Evolutionary conservation across 2,329 filamentous ascomycete genomes (phyloP).

Genomic region (Hansfordia pulvinata): DNA sequence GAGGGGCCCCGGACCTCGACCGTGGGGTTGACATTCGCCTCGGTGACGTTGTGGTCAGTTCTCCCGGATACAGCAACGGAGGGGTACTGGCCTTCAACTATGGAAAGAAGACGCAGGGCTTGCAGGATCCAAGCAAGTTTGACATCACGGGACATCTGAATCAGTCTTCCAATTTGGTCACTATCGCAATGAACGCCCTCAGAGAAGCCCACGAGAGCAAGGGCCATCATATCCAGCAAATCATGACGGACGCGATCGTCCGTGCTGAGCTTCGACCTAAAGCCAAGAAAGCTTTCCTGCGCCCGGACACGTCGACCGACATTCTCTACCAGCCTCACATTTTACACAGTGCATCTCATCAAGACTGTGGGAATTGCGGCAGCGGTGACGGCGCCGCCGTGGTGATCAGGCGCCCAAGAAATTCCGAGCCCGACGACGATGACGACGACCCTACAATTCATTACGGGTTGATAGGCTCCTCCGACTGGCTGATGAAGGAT

Average conservation of each 20-base stretch:
- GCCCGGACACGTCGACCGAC: too few species aligned
- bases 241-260: neutral
- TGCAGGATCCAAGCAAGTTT: neutral
- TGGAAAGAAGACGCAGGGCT: conserved; percentile 1
- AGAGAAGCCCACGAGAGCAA: neutral
- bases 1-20: conserved; percentile 5
- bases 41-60: conserved; percentile 15
- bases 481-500: conserved; percentile 15
- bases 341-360: too few species aligned
- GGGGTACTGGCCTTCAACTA: neutral
- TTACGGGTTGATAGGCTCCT: conserved; percentile 20
- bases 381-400: conserved; percentile 9
- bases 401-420: conserved; percentile 7
- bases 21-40: conserved; percentile 10
- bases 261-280: neutral
- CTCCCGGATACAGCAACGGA: conserved; percentile 3
- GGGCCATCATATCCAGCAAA: neutral
- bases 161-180: neutral
- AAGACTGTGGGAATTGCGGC: conserved; percentile 4
- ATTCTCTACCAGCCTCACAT: too few species aligned
- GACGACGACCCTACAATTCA: conserved; percentile 14
- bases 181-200: conserved; percentile 1
- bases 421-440: conserved; percentile 6
- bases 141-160: neutral
- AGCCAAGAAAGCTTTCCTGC: neutral